phyloP scores from a whole-genome alignment of 2,329 filamentous ascomycete species.

The Claviceps quebecensis region DNA sequence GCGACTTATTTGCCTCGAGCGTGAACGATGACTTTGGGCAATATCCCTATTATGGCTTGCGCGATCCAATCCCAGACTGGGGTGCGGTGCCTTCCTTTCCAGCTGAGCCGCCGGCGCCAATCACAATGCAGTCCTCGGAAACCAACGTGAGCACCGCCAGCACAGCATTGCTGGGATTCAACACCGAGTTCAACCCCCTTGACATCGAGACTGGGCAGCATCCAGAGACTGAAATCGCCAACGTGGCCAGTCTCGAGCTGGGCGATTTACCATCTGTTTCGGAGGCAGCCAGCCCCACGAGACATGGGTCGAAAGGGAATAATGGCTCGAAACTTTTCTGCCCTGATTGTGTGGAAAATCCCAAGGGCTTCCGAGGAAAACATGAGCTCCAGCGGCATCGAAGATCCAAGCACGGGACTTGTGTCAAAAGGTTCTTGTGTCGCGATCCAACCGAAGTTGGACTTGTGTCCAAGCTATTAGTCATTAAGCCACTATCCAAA shows the following conservation, averaged over 20 bases:
- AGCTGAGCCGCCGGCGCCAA: constrained; percentile 4
- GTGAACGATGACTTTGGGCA: too few species aligned
- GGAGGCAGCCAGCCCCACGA: constrained; percentile 6
- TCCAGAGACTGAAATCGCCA: constrained; percentile 26
- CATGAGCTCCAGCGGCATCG: constrained; percentile 64
- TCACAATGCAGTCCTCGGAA: constrained; percentile 31
- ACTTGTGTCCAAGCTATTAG: constrained; percentile 29
- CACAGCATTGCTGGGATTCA: constrained; percentile 29
- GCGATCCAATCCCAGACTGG: constrained; percentile 7
- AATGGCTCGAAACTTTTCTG: constrained; percentile 51
- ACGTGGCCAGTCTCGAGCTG: constrained; percentile 32
- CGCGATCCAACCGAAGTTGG: constrained; percentile 34
- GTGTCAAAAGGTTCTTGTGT: constrained; percentile 44
- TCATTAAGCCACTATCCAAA: constrained; percentile 52
- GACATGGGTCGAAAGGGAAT: constrained; percentile 27
- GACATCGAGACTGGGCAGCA: constrained; percentile 30
- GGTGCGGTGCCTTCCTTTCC: not conserved
- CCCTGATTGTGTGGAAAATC: constrained; percentile 53
- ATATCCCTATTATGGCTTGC: constrained; percentile 15
- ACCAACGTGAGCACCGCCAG: constrained; percentile 30
- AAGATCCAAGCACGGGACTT: constrained; percentile 46
- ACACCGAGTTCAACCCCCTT: constrained; percentile 30
- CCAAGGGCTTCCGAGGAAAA: constrained; percentile 70
- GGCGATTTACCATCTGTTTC: constrained; percentile 6
- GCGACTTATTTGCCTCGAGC: too few species aligned